Conservation (phyloP, 2,329 filamentous ascomycete genomes). For the Fusarium gaditjirri region DNA sequence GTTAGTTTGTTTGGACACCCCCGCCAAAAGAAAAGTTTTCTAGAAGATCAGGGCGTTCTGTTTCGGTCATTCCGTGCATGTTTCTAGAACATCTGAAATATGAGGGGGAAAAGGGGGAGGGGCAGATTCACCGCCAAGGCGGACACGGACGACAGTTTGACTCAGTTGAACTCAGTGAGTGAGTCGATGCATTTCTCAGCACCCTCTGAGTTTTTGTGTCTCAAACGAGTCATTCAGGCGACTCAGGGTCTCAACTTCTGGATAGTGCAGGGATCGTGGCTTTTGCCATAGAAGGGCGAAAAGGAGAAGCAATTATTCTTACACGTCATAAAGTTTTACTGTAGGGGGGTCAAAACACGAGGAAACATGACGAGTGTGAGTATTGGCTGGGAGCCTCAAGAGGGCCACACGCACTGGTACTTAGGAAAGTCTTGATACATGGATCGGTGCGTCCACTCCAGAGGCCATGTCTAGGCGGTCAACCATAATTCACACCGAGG, state of each 20-base stretch:
- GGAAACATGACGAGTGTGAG: slow-evolving; percentile 1
- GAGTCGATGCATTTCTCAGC: neutral
- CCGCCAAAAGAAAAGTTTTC: slow-evolving; percentile 8
- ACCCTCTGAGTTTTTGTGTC: neutral
- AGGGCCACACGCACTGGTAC: neutral
- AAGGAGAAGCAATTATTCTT: slow-evolving; percentile 17
- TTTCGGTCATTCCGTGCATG: slow-evolving; percentile 19
- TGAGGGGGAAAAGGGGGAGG: neutral
- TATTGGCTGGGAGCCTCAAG: neutral
- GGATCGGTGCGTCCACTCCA: neutral
- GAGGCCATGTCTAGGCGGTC: neutral
- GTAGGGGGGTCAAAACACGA: slow-evolving; percentile 21
- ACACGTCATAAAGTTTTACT: slow-evolving; percentile 9
- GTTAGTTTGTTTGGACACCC: neutral
- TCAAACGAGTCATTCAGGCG: slow-evolving; percentile 11
- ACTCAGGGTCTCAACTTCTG: neutral
- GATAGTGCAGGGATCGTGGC: neutral
- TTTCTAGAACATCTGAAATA: slow-evolving; percentile 17
- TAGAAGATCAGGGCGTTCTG: slow-evolving; percentile 10
- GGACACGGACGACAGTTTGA: neutral
- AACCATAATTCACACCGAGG: neutral
- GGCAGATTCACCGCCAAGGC: neutral
- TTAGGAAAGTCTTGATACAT: neutral
- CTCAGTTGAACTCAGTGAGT: neutral
- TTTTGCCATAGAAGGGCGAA: neutral